Percentiles rank a stretch among this genome's conserved stretches.
Evolutionary conservation across 176 grass and related monocot species (phyloP).

Genomic region (Phyllostachys edulis): DNA sequence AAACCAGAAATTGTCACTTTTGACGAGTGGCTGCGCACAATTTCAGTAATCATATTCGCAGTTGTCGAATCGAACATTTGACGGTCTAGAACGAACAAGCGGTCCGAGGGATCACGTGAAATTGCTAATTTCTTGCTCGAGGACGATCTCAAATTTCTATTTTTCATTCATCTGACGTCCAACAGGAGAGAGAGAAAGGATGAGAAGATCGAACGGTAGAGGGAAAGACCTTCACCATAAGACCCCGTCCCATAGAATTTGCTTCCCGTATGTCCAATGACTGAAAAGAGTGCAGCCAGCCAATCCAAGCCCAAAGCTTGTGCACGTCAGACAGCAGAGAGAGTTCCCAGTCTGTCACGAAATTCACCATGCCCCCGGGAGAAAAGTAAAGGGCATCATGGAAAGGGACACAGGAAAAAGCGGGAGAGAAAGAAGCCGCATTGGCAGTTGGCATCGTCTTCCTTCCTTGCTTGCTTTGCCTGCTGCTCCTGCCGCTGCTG

Average conservation of each 20-base stretch:
- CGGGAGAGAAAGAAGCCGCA: background rate
- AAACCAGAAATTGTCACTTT: background rate
- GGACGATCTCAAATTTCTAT: background rate
- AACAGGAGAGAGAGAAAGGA: no score
- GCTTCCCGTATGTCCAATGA: background rate
- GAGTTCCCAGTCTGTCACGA: background rate
- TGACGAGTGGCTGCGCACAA: background rate
- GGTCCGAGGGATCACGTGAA: background rate
- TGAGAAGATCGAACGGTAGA: no score
- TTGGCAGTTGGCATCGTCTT: background rate
- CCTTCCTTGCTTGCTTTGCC: background rate
- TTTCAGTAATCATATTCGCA: background rate
- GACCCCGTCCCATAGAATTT: no score
- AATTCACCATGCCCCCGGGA: background rate
- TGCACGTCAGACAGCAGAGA: background rate
- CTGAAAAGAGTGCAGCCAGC: background rate
- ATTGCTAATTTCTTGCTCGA: background rate
- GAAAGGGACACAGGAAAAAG: background rate
- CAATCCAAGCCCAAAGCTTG: background rate
- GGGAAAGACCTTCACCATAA: no score
- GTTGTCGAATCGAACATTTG: background rate
- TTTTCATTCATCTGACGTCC: background rate
- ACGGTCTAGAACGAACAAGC: background rate
- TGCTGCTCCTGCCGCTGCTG: background rate
- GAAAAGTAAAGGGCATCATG: slow-evolving; percentile 14